phyloP scores from a whole-genome alignment of 768 basidiomycete species.

The Lactifluus subvellereus region DNA sequence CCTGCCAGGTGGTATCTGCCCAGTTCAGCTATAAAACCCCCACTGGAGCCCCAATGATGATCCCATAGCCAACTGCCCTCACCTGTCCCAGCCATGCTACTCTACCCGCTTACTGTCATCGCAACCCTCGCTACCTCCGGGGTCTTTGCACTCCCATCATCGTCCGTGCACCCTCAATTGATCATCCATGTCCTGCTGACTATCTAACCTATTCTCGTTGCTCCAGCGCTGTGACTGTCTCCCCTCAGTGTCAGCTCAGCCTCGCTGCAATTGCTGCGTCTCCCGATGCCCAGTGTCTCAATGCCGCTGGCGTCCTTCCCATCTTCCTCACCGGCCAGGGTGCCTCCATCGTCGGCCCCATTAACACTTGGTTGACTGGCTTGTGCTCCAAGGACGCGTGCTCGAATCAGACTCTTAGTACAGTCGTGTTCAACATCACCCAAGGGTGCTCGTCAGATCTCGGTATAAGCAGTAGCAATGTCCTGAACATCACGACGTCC shows the following conservation, averaged over 20 bases:
- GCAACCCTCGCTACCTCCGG: slow-evolving; percentile 21
- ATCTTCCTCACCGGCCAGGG: slow-evolving; percentile 33
- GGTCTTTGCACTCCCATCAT: slow-evolving; percentile 25
- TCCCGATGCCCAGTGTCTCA: slow-evolving; percentile 47
- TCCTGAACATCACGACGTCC: slow-evolving; percentile 30
- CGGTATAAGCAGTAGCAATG: slow-evolving; percentile 21
- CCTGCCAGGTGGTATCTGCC: neutral
- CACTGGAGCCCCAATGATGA: neutral
- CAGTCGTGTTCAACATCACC: slow-evolving; percentile 49
- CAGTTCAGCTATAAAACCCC: neutral
- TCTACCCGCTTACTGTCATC: neutral
- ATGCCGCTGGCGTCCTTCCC: slow-evolving; percentile 40
- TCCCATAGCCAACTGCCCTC: neutral
- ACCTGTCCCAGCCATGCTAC: neutral
- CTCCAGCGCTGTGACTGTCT: slow-evolving; percentile 33
- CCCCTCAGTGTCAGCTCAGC: slow-evolving; percentile 43
- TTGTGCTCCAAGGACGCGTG: slow-evolving; percentile 50
- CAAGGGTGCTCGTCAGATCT: slow-evolving; percentile 45
- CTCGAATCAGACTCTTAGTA: slow-evolving; percentile 52
- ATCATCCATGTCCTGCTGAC: neutral
- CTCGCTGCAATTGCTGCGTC: slow-evolving; percentile 40
- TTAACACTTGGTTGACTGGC: slow-evolving; percentile 57
- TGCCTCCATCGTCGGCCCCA: slow-evolving; percentile 40
- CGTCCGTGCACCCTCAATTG: slow-evolving; percentile 4
- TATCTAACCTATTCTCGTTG: neutral